Base-by-base conservation (phyloP, 352 stramenopile genomes). In the Pythium dissotocum region DNA sequence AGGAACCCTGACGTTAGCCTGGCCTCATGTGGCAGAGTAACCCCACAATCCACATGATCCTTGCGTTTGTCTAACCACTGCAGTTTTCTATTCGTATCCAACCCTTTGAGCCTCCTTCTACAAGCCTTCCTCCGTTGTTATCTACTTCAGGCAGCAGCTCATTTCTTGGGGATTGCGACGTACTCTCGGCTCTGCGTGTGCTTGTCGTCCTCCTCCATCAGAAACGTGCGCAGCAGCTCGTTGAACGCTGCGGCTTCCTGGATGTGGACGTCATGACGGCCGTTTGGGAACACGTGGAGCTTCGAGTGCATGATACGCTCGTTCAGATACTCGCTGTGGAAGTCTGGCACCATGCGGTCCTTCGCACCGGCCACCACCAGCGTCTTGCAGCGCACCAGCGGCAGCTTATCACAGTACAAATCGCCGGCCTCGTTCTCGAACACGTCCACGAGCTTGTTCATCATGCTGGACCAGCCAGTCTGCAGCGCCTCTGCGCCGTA, bases 271-370 rank as follows among this genome's bases (percentile, higher is more conserved):
- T 91, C 82, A 65, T 93, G 80, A 30, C 76, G 76, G 36, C 81
- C 85, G 46, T 75, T 73, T 6, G 76, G 48, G 24, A 93, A 65
- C 42, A 90, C 65, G 53, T 91, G 78, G 21, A 91, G 65, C 32
- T 80, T 75, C 42, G 85, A 93, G 75, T 95, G 85, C 78, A 93
- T 81, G 75, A 95, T 93, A 63, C 87, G 87, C 66, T 95, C 87
- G 75, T 80, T 95, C 66, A 95, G 56, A 63, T 95, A 95, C 65
- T 95, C 85, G 49, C 82, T 75, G 71, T 95, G 87, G 68, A 85
- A 91, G 12, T 71, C 63, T 18, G 83, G 78, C 44, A 95, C 79
- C 16, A 91, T 72, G 21, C 82, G 80, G 65, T 95, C 83, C 36
- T 80, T 77, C 46, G 58, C 82, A 21, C 85, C 83, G 4, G 79